Base-by-base conservation (phyloP, 768 basidiomycete species). In the Amanita jacksonii region DNA sequence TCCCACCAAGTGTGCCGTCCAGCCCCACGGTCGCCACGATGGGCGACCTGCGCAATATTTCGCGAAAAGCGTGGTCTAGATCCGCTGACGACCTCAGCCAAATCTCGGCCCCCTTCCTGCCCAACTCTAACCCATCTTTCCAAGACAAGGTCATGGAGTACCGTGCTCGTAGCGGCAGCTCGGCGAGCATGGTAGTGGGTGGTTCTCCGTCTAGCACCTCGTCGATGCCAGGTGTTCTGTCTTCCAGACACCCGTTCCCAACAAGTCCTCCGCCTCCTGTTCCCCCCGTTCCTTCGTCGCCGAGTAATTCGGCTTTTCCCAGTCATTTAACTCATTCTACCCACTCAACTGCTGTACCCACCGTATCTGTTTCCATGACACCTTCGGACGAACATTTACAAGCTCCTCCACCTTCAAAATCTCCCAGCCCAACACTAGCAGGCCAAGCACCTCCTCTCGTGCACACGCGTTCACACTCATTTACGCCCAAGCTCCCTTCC, bases 11-110 rank as follows among this genome's bases (percentile, higher is more conserved):
- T 51, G 65, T 51, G 38, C 69, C 59, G 12, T 67, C 62, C 36
- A 73, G 65, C 42, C 67, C 68, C 9, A 57, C 43, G 39, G 52
- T 49, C 45, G 49, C 57, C 15, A 51, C 54, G 3, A 65, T 74
- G 4, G 84, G 83, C 3, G 85, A 88, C 60, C 68, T 88, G 38
- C 77, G 82, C 34, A 64, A 59, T 38, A 76, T 85, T 8, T 82
- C 84, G 1, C 72, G 77, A 53, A 81, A 77, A 57, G 73, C 71
- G 9, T 89, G 86, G 86, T 86, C 85, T 19, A 78, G 68, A 56
- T 87, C 84, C 5, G 85, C 77, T 16, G 86, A 89, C 55, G 86
- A 90, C 57, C 70, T 89, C 40, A 72, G 76, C 53, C 77, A 73
- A 56, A 61, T 78, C 38, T 67, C 68, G 0, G 52, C 62, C 0